A percentile compares a stretch with the other conserved stretches of the same genome.
These are phyloP conservation scores for Neofusicoccum kwambonambiense DNA, from an alignment of 2,329 filamentous ascomycete genomes.

Conservation along the genomic window DNA sequence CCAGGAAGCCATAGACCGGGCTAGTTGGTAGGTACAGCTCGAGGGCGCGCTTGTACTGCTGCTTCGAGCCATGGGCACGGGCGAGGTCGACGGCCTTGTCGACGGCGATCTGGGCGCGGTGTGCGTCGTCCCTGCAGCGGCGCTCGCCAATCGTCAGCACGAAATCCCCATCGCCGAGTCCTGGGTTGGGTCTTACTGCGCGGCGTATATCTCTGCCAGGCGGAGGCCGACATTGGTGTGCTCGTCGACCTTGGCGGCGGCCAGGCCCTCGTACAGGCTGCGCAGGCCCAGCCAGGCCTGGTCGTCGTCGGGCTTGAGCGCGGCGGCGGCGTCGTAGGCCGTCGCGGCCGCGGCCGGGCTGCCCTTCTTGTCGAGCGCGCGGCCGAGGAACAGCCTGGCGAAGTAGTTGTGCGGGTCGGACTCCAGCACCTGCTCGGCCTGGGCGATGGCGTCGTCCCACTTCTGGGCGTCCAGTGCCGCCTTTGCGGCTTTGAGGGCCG, in stretches of 20 bases:
- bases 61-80: conserved; percentile 67
- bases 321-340: conserved; percentile 71
- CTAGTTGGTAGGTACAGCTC: conserved; percentile 71
- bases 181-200: conserved; percentile 48
- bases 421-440: conserved; percentile 67
- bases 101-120: conserved; percentile 62
- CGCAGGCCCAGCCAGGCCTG: conserved; percentile 90
- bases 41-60: conserved; percentile 75
- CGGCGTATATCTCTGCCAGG: conserved; percentile 72
- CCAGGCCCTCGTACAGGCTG: conserved; percentile 79
- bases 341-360: conserved; percentile 71
- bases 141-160: too few relatives aligned
- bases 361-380: conserved; percentile 75
- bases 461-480: conserved; percentile 74
- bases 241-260: conserved; percentile 63
- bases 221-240: conserved; percentile 73
- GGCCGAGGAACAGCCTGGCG: conserved; percentile 85
- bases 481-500: conserved; percentile 77
- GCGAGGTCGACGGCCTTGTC: conserved; percentile 78
- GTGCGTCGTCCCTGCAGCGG: conserved; percentile 53
- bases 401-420: conserved; percentile 79
- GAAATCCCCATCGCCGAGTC: too few relatives aligned
- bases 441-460: conserved; percentile 70
- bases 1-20: conserved; percentile 75
- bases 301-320: conserved; percentile 70